These are phyloP conservation scores for Eucalyptus tenuipes DNA, from an alignment of 345 rosid species.

Conservation along the genomic window DNA sequence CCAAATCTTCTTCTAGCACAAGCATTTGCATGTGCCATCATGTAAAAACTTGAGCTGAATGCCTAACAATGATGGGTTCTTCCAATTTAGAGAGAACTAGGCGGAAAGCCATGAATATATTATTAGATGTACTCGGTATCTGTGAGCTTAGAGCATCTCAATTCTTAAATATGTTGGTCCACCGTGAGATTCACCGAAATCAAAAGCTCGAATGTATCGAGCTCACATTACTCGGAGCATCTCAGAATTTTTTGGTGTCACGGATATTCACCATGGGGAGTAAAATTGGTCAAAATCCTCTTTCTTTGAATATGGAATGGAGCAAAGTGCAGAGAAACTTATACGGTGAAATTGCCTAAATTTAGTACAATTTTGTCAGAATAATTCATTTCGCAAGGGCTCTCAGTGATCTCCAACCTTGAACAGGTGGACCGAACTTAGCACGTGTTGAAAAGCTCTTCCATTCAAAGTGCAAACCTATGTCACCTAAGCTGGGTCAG, in stretches of 20 bases:
- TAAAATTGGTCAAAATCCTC: neutral
- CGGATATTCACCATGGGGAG: neutral
- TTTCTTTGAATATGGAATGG: neutral
- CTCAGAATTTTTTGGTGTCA: neutral
- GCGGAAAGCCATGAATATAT: fast-evolving
- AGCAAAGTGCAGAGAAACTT: neutral
- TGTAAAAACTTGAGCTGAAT: neutral
- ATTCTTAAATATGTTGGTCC: neutral
- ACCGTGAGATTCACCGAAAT: fast-evolving
- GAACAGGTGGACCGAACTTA: neutral
- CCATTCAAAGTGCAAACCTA: neutral
- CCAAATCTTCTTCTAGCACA: neutral
- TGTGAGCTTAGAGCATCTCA: neutral
- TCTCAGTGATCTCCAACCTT: neutral
- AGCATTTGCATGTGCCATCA: neutral
- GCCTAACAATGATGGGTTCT: neutral
- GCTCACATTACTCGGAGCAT: neutral
- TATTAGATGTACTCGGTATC: neutral
- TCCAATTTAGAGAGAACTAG: neutral
- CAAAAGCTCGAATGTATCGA: neutral
- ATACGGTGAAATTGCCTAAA: no score
- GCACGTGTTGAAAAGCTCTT: neutral
- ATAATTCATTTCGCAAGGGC: neutral
- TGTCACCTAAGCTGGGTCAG: neutral
- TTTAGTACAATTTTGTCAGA: neutral